These are phyloP conservation scores for Phragmites australis DNA, from an alignment of 176 grass and related monocot species.

Conservation along the genomic window DNA sequence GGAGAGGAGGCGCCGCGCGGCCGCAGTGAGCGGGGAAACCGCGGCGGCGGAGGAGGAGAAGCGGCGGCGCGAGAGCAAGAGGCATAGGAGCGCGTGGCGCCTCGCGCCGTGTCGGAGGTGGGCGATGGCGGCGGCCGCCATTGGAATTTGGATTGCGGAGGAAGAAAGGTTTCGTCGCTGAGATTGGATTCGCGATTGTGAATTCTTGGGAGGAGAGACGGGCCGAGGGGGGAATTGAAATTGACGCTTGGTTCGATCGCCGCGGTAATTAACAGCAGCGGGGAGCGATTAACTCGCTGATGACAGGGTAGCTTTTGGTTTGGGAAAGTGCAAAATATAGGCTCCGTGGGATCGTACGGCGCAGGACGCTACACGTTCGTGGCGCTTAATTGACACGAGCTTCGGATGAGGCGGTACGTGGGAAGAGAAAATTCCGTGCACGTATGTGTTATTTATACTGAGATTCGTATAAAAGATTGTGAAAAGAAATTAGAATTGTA, in stretches of 20 bases:
- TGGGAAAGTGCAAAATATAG: constrained; percentile 34
- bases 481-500: too few species aligned
- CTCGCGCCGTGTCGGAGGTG: constrained; percentile 51
- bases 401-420: too few species aligned
- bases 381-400: constrained; percentile 15
- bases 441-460: too few species aligned
- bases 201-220: background rate
- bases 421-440: too few species aligned
- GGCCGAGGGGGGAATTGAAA: background rate
- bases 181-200: background rate
- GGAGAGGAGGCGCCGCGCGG: constrained; percentile 47
- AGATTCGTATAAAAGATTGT: too few species aligned
- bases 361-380: background rate
- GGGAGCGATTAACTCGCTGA: background rate
- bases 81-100: constrained; percentile 41
- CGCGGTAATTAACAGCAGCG: background rate
- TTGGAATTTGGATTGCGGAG: constrained; percentile 37
- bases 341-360: constrained; percentile 11
- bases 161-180: constrained; percentile 22
- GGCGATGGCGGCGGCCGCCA: constrained; percentile 48
- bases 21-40: constrained; percentile 1
- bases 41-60: constrained; percentile 32
- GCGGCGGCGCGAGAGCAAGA: constrained; percentile 39
- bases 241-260: background rate
- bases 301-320: constrained; percentile 6